A percentile compares a stretch with the other conserved stretches of the same genome.
phyloP scores from a whole-genome alignment of 2,329 filamentous ascomycete species.

The Ascochyta lentis region DNA sequence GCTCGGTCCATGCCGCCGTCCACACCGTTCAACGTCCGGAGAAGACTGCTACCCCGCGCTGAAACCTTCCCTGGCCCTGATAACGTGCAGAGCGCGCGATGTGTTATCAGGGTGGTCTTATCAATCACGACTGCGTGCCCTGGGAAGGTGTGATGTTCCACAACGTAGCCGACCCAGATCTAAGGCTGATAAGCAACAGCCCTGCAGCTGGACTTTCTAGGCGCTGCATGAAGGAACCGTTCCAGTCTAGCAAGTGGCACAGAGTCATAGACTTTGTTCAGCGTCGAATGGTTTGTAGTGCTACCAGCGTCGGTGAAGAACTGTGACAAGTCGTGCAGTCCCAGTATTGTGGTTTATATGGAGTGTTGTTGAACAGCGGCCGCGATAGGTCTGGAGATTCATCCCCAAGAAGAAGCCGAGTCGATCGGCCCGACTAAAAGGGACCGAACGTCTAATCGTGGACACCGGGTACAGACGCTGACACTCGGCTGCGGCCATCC shows the following conservation, averaged over 20 bases:
- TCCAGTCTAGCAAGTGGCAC: not conserved
- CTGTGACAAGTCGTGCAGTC: not conserved
- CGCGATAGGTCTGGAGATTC: not conserved
- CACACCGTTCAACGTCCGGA: conserved; percentile 6
- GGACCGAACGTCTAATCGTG: not conserved
- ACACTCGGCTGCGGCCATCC: not conserved
- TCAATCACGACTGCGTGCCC: conserved; percentile 14
- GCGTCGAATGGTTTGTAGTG: not conserved
- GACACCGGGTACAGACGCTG: not conserved
- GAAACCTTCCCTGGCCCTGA: conserved; percentile 1
- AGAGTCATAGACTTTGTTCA: not conserved
- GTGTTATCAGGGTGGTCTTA: conserved; percentile 22
- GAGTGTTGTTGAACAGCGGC: not conserved
- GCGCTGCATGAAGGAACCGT: not conserved
- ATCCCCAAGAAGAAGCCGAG: not conserved
- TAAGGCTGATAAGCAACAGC: not conserved
- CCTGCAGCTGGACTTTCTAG: not conserved
- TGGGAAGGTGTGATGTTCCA: conserved; percentile 7
- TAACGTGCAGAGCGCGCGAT: conserved; percentile 14
- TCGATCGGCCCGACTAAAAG: conserved; percentile 9
- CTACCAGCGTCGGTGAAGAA: not conserved
- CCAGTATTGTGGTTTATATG: not conserved
- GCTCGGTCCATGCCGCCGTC: conserved; percentile 23
- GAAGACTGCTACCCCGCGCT: conserved; percentile 13
- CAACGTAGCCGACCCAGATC: not conserved